Evolutionary conservation across 2,329 filamentous ascomycete species (phyloP).

Genomic region (Diaporthe citriasiana): DNA sequence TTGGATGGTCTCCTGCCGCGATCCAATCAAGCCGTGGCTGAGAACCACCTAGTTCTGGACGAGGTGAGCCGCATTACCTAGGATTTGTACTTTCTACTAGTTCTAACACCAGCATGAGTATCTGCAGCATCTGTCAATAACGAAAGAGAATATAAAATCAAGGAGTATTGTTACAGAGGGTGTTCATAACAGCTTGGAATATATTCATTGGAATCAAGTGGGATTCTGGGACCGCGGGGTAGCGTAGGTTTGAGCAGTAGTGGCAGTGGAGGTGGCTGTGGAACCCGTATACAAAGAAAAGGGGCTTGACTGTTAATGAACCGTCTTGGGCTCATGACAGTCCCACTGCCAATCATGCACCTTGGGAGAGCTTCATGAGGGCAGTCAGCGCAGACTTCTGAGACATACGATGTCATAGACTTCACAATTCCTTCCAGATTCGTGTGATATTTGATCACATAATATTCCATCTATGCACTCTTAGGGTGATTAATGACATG

Average conservation of each 20-base stretch:
- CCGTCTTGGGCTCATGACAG: background rate
- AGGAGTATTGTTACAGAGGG: constrained; percentile 10
- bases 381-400: background rate
- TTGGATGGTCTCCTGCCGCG: constrained; percentile 62
- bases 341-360: background rate
- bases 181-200: constrained; percentile 46
- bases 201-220: constrained; percentile 17
- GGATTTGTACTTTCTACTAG: background rate
- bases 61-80: constrained; percentile 49
- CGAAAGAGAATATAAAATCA: constrained; percentile 29
- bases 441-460: background rate
- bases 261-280: constrained; percentile 2
- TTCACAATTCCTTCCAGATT: background rate
- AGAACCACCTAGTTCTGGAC: constrained; percentile 65
- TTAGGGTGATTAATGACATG: background rate
- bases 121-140: constrained; percentile 10
- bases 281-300: background rate
- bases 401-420: background rate
- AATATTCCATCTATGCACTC: background rate
- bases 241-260: constrained; percentile 12
- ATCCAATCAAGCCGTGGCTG: constrained; percentile 64
- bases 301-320: constrained; percentile 16
- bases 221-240: constrained; percentile 20
- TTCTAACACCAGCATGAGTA: background rate
- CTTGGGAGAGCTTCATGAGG: background rate